These are phyloP conservation scores for Metschnikowia kunwiensis DNA, from an alignment of 805 yeast genomes.

Conservation along the genomic window DNA sequence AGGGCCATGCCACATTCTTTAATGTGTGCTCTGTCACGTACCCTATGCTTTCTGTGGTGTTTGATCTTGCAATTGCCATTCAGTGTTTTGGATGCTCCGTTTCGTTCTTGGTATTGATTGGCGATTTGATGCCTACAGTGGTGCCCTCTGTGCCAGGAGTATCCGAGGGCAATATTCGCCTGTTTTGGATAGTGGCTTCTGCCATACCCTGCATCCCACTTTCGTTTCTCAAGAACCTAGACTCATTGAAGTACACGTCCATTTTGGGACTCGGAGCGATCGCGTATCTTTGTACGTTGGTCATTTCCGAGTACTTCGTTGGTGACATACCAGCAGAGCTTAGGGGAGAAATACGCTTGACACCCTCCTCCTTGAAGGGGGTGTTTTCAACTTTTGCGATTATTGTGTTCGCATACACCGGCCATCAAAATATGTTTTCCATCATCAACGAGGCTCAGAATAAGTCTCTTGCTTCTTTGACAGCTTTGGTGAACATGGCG, in stretches of 20 bases:
- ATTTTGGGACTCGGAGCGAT: constrained; percentile 79
- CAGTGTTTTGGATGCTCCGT: constrained; percentile 80
- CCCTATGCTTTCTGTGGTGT: constrained; percentile 61
- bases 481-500: constrained; percentile 48
- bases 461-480: constrained; percentile 45
- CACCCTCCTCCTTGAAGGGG: constrained; percentile 42
- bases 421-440: constrained; percentile 93
- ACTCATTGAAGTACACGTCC: constrained; percentile 83
- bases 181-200: constrained; percentile 60
- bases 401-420: constrained; percentile 90
- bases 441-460: constrained; percentile 75
- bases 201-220: constrained; percentile 50
- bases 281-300: constrained; percentile 69
- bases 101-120: constrained; percentile 67
- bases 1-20: constrained; percentile 68
- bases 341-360: constrained; percentile 28
- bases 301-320: constrained; percentile 60
- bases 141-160: constrained; percentile 25
- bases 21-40: constrained; percentile 63
- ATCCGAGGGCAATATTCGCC: constrained; percentile 31
- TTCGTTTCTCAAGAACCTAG: constrained; percentile 70
- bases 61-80: constrained; percentile 68
- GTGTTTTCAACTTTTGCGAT: constrained; percentile 74
- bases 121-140: constrained; percentile 70
- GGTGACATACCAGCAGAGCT: constrained; percentile 47